Evolutionary conservation across 805 yeast genomes (phyloP), one percentile per base, ranked within the genome.

Genomic region (Kregervanrija pseudodelftensis): DNA sequence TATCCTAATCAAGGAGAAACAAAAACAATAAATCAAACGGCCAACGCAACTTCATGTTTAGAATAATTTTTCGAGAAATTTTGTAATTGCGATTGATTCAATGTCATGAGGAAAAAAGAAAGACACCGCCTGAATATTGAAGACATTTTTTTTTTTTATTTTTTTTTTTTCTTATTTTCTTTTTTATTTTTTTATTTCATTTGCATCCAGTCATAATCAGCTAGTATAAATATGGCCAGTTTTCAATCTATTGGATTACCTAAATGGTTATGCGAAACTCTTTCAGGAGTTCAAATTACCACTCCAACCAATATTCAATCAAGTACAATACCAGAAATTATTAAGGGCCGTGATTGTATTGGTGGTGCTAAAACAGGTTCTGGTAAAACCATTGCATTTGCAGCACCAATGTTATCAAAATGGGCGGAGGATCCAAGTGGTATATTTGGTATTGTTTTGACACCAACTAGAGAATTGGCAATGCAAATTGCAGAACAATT

Each of bases 361-460:
- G 99, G 99, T 42, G 99, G 99, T 37, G 99, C 99, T 31, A 85
- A 85, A 63, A 93, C 99, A 0, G 99, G 99, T 65, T 83, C 95
- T 13, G 99, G 99, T 76, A 93, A 93, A 61, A 93, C 99, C 1
- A 80, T 93, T 16, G 96, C 98, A 1, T 93, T 93, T 73, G 98
- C 91, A 1, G 95, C 88, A n/a, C 99, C 99, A 2, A 91, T 93
- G 87, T 69, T 93, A 45, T 79, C 95, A 1, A 74, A 83, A 58
- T 93, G 98, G 96, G 85, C 97, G 0, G 85, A 82, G 52, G 98
- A 93, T 61, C 99, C 99, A 1, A 76, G 76, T 63, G 99, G 97
- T 1, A 85, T 93, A 34, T 93, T 73, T 64, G 99, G 97, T 3
- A 67, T 93, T 2, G 76, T 93, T 1, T 64, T 93, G 45, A 93